Evolutionary conservation across 2,329 filamentous ascomycete genomes (phyloP).

Genomic region (Fusarium marasasianum): DNA sequence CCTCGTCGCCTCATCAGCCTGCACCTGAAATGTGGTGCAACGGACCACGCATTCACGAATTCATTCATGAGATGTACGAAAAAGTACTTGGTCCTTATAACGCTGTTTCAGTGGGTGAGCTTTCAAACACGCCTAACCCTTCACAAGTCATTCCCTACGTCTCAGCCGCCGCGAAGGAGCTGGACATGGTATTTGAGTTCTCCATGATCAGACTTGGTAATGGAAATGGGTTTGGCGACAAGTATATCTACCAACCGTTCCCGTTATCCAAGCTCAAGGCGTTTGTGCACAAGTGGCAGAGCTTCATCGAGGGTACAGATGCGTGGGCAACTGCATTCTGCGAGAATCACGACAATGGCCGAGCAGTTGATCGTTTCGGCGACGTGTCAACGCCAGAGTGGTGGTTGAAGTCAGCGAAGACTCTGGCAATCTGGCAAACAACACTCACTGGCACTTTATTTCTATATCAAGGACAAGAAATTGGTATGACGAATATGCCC

Average conservation of each 20-base stretch:
- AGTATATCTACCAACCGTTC: constrained; percentile 62
- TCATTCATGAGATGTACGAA: constrained; percentile 66
- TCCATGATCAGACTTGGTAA: constrained; percentile 65
- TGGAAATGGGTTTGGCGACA: constrained; percentile 56
- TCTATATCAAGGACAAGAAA: constrained; percentile 69
- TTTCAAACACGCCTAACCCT: constrained; percentile 64
- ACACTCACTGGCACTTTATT: constrained; percentile 65
- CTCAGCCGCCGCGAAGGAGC: constrained; percentile 59
- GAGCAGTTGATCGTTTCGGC: constrained; percentile 65
- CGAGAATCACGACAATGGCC: constrained; percentile 72
- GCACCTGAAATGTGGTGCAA: constrained; percentile 64
- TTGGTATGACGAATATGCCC: constrained; percentile 68
- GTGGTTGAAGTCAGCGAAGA: constrained; percentile 59
- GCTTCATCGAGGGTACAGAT: constrained; percentile 58
- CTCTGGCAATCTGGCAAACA: constrained; percentile 60
- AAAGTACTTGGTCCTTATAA: constrained; percentile 63
- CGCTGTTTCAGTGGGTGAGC: constrained; percentile 70
- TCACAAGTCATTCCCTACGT: constrained; percentile 65
- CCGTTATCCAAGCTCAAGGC: constrained; percentile 55
- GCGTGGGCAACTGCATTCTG: constrained; percentile 69
- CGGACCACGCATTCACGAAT: constrained; percentile 71
- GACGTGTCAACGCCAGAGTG: constrained; percentile 54
- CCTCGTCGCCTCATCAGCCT: constrained; percentile 51
- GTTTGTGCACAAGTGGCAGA: constrained; percentile 59
- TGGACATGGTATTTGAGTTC: constrained; percentile 71